These are phyloP conservation scores for Ophiosphaerella korrae DNA, from an alignment of 2,329 filamentous ascomycete genomes.

Conservation along the genomic window DNA sequence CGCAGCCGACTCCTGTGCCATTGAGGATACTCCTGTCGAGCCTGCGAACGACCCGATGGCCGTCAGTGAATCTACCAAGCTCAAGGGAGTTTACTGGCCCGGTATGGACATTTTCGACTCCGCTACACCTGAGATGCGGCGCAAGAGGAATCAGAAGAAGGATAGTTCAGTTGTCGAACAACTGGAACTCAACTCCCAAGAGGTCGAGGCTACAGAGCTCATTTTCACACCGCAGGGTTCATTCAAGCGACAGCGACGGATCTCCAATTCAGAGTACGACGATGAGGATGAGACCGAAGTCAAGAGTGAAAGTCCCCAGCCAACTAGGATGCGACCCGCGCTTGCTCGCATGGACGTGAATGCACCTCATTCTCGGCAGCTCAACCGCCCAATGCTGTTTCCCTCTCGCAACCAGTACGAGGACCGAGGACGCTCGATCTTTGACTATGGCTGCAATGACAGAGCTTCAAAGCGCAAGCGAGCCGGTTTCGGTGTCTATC, in stretches of 20 bases:
- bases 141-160: conserved; percentile 79
- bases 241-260: conserved; percentile 50
- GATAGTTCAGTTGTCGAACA: conserved; percentile 70
- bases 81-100: conserved; percentile 76
- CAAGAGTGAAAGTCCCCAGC: conserved; percentile 42
- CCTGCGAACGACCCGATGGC: conserved; percentile 27
- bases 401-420: conserved; percentile 33
- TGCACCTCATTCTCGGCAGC: conserved; percentile 39
- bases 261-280: conserved; percentile 52
- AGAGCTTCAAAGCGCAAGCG: conserved; percentile 42
- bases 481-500: conserved; percentile 47
- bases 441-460: conserved; percentile 33
- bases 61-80: conserved; percentile 52
- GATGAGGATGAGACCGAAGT: conserved; percentile 46
- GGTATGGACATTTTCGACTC: conserved; percentile 85
- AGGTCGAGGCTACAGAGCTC: conserved; percentile 67
- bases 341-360: conserved; percentile 43
- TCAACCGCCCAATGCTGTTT: conserved; percentile 23
- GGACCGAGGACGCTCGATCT: conserved; percentile 36
- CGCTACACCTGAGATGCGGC: conserved; percentile 73
- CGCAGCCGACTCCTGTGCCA: conserved; percentile 34
- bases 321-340: conserved; percentile 29
- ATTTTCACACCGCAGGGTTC: conserved; percentile 60
- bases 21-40: conserved; percentile 38
- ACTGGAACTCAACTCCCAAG: conserved; percentile 67